Percentiles rank a stretch among this genome's conserved stretches.
phyloP scores from a whole-genome alignment of 148 eudicot species.

The Fagopyrum homotropicum region DNA sequence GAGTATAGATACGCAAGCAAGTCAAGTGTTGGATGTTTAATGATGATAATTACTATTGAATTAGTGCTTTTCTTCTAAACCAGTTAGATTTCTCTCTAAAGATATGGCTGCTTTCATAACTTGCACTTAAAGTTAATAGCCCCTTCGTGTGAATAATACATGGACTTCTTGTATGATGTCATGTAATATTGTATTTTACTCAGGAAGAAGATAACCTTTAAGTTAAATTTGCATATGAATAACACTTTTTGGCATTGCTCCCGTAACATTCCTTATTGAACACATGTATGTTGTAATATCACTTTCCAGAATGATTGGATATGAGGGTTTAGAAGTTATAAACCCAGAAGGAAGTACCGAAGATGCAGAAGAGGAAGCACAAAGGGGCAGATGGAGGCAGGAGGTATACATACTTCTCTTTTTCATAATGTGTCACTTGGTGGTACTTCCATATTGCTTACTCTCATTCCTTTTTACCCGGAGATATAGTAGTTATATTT shows the following conservation, averaged over 20 bases:
- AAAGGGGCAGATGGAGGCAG: constrained; percentile 31
- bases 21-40: neutral
- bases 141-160: neutral
- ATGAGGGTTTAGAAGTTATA: constrained; percentile 30
- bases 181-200: neutral
- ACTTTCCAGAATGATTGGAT: constrained; percentile 19
- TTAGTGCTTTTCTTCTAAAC: neutral
- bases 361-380: constrained; percentile 32
- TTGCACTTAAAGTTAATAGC: neutral
- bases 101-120: neutral
- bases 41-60: neutral
- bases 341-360: constrained; percentile 31
- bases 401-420: constrained; percentile 19
- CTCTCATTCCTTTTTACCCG: neutral
- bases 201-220: neutral
- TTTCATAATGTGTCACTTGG: neutral
- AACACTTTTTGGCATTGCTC: neutral
- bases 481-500: neutral
- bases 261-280: neutral
- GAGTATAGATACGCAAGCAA: neutral
- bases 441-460: neutral
- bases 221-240: neutral
- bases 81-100: neutral
- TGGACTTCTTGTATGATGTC: neutral
- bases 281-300: neutral